A percentile compares a stretch with the other conserved stretches of the same genome.
phyloP scores from a whole-genome alignment of 345 rosid species.

The Eucalyptus cloeziana region DNA sequence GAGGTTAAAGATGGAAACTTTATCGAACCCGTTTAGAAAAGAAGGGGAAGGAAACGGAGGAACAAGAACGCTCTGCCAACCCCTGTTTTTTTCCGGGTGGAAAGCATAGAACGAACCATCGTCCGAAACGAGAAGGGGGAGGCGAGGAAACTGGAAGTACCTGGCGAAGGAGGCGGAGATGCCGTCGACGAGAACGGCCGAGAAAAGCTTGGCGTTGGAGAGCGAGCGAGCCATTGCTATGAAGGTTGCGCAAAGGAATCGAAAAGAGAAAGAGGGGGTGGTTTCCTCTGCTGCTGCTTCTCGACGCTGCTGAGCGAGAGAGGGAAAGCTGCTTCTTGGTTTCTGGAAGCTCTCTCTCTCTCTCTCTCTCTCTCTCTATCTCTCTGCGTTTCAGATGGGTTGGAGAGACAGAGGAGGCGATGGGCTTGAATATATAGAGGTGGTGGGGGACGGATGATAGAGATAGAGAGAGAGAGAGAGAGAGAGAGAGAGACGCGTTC shows the following conservation, averaged over 20 bases:
- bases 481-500: background rate
- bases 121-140: background rate
- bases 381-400: background rate
- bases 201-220: conserved; percentile 29
- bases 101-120: background rate
- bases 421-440: background rate
- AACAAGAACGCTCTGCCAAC: background rate
- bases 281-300: background rate
- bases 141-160: background rate
- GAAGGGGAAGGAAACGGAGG: background rate
- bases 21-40: background rate
- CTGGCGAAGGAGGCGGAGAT: conserved; percentile 17
- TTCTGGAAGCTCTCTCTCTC: background rate
- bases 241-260: too few relatives aligned
- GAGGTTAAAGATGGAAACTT: background rate
- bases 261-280: background rate
- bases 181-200: conserved; percentile 15
- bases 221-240: conserved; percentile 32
- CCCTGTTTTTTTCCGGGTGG: background rate
- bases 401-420: background rate
- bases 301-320: background rate
- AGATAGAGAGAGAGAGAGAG: background rate
- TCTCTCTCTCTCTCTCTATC: background rate
- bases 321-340: background rate
- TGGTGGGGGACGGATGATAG: background rate